Conservation (phyloP, 2,329 filamentous ascomycete species). For the Fusarium sp. region DNA sequence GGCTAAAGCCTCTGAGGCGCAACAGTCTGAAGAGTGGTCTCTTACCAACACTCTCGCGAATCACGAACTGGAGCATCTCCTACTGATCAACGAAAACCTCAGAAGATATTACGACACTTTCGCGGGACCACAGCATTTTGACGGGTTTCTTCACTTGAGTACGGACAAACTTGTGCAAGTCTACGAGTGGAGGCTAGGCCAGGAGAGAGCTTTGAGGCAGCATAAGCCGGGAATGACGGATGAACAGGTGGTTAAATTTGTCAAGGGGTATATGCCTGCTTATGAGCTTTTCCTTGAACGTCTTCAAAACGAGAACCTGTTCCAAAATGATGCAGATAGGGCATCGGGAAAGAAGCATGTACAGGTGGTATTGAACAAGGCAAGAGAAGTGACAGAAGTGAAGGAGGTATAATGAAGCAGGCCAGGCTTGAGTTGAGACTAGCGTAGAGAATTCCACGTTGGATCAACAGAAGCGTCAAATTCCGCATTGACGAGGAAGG, state of each 20-base stretch:
- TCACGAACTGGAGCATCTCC: conserved; percentile 34
- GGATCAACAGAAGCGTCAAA: conserved; percentile 51
- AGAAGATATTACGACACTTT: conserved; percentile 34
- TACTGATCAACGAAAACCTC: conserved; percentile 42
- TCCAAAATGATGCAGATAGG: neutral
- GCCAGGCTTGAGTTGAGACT: neutral
- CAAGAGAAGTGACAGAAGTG: conserved; percentile 22
- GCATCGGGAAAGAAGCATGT: conserved; percentile 23
- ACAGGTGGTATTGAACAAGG: conserved; percentile 11
- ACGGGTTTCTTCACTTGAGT: conserved; percentile 41
- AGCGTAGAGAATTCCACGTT: conserved; percentile 48
- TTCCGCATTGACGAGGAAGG: conserved; percentile 49
- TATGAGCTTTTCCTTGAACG: conserved; percentile 42
- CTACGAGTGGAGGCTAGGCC: conserved; percentile 40
- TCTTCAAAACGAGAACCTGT: conserved; percentile 37
- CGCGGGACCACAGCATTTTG: conserved; percentile 35
- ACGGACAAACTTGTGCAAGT: conserved; percentile 40
- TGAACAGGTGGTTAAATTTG: conserved; percentile 39
- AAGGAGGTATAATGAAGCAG: conserved; percentile 20
- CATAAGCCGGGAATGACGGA: conserved; percentile 42
- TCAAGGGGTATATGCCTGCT: conserved; percentile 44
- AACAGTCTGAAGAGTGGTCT: conserved; percentile 10
- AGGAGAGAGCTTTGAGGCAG: conserved; percentile 36
- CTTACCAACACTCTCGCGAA: conserved; percentile 29
- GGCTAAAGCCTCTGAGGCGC: conserved; percentile 4